Percentiles rank a stretch among this genome's conserved stretches.
These are phyloP conservation scores for Verruconis gallopava DNA, from an alignment of 2,329 filamentous ascomycete species.

Conservation along the genomic window DNA sequence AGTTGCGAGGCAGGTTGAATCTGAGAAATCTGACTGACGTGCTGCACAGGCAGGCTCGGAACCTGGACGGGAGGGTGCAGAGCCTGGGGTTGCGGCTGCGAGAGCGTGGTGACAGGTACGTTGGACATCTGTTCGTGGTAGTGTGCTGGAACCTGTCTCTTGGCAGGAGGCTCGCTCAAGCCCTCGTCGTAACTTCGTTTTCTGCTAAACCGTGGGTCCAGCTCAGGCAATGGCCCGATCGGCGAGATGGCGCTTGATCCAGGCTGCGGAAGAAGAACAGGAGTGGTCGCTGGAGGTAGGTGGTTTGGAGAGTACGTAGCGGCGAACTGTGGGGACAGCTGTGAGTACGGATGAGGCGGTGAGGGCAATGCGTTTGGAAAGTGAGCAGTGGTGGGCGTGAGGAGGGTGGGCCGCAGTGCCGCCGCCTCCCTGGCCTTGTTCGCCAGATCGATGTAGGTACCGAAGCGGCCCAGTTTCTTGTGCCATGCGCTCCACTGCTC, in stretches of 20 bases:
- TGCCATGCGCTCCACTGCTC: constrained; percentile 84
- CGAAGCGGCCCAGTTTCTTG: constrained; percentile 66
- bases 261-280: constrained; percentile 26
- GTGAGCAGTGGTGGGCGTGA: constrained; percentile 23
- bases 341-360: constrained; percentile 36
- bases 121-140: constrained; percentile 5
- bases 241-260: constrained; percentile 32
- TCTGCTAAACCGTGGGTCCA: constrained; percentile 26
- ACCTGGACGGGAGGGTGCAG: constrained; percentile 47
- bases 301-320: constrained; percentile 29
- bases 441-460: constrained; percentile 67
- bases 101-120: not conserved
- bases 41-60: constrained; percentile 55
- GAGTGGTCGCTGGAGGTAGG: constrained; percentile 17
- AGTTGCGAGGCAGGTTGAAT: constrained; percentile 20
- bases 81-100: not conserved
- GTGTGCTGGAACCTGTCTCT: constrained; percentile 26
- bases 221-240: constrained; percentile 28
- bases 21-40: constrained; percentile 5
- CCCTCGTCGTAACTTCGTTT: constrained; percentile 49
- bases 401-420: constrained; percentile 20
- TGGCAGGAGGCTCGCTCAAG: constrained; percentile 42
- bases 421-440: constrained; percentile 32
- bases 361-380: constrained; percentile 36
- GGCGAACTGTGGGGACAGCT: constrained; percentile 34